Conservation (phyloP, 2,329 filamentous ascomycete genomes). For the Cyclaneusma minus region DNA sequence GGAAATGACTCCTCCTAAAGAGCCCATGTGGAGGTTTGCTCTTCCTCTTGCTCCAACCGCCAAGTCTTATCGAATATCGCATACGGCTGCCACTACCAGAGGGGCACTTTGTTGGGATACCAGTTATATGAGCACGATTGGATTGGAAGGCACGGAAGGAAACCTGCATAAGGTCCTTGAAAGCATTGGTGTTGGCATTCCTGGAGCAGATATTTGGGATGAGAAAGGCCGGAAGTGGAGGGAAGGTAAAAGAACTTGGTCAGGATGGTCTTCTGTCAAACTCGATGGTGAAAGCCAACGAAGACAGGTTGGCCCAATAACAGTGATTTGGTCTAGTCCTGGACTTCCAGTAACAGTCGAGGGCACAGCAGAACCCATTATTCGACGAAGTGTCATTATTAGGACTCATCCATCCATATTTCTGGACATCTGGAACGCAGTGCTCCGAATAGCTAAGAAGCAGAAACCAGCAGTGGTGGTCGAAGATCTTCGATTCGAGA, state of each 20-base stretch:
- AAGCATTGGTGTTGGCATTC: conserved; percentile 44
- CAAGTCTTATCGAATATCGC: conserved; percentile 79
- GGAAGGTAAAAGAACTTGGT: conserved; percentile 38
- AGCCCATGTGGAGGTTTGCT: conserved; percentile 81
- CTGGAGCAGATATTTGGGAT: conserved; percentile 46
- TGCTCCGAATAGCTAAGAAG: conserved; percentile 40
- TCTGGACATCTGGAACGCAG: conserved; percentile 45
- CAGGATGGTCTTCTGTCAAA: conserved; percentile 39
- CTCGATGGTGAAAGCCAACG: too few species aligned
- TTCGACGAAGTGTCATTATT: conserved; percentile 40
- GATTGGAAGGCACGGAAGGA: conserved; percentile 49
- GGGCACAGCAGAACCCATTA: conserved; percentile 11
- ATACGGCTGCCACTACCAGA: conserved; percentile 59
- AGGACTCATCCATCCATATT: conserved; percentile 74
- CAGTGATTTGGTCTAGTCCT: conserved; percentile 56
- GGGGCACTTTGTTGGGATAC: conserved; percentile 83
- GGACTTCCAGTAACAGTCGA: conserved; percentile 9
- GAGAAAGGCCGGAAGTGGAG: conserved; percentile 57
- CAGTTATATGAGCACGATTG: conserved; percentile 84
- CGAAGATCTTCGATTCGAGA: conserved; percentile 54
- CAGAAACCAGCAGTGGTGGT: conserved; percentile 45
- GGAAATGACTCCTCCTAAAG: conserved; percentile 65
- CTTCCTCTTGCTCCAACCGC: conserved; percentile 73
- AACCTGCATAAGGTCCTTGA: conserved; percentile 53
- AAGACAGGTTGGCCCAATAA: conserved; percentile 54